Base-by-base conservation (phyloP, 495 filamentous ascomycete species). In the Annulohypoxylon moriforme region DNA sequence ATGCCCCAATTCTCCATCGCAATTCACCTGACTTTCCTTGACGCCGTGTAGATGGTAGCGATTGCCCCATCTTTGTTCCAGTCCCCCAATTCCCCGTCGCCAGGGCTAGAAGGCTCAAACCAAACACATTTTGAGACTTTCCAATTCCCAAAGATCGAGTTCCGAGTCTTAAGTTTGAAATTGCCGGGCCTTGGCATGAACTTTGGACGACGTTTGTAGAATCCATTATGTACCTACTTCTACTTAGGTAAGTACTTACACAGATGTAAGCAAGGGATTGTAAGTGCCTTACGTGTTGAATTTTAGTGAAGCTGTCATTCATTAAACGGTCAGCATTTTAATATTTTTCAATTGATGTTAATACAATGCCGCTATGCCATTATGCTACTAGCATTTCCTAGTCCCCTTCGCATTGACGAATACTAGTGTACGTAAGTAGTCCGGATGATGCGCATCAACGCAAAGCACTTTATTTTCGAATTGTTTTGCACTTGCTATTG, bases 11-110 rank as follows among this genome's bases (percentile, higher is more conserved):
- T 44, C 57, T 14, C 34, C 40, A 24, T 63, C 47, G 38, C 27
- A 58, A 40, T 68, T 74, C 72, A 74, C 67, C 67, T 74, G 72
- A 74, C 72, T 64, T 64, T 34, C 47, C 13, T 64, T 24, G 62
- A 55, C 67, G 64, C 72, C 72, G 67, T 38, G 67, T 53, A 61
- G 59, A 67, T 38, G 72, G 72, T 74, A 74, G 63, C 63, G 59
- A 57, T 20, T 40, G 47, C 53, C 52, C 64, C 31, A 44, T 36
- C 38, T 38, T n/a, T 60, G 36, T 29, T 38, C 47, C 59, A 44
- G 40, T 44, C 40, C 40, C 40, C 36, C 36, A 40, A 44, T 18
- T 18, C 40, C 40, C 49, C 18, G 40, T 49, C 13, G 10, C 47
- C 34, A 59, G 34, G 33, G 50, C 44, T 20, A 13, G 13, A 61